Evolutionary conservation across 352 stramenopile species (phyloP), one percentile per base, ranked within the genome.

Genomic region (Phytophthora pini): DNA sequence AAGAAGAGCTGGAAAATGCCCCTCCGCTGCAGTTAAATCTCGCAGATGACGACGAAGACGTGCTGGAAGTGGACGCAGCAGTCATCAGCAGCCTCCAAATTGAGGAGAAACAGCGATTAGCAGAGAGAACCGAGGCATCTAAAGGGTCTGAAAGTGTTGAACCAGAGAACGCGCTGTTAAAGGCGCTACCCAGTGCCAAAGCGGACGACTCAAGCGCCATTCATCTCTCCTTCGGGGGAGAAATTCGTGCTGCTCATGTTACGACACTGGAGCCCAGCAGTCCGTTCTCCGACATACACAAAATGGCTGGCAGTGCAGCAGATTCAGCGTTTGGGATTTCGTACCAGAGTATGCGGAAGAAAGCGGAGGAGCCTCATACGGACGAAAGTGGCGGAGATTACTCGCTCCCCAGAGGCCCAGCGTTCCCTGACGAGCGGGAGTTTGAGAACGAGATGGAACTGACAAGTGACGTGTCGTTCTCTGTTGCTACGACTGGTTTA

Each of bases 281-380:
- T n/a, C 49, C 45, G 17, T 57, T 61, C 9, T 68, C 48, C 3
- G 54, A 76, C 24, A 54, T 68, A 27, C 49, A 70, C 39, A 73
- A 65, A 61, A 44, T 65, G 4, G 51, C 47, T 36, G 74, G 68
- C n/a, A 70, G 60, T 5, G 61, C 41, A 36, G 10, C 31, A 17
- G 65, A 65, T 6, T 44, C 50, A 7, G 66, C 38, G 17, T 92
- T 92, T 56, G 84, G 81, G 0, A 92, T 92, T 58, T 70, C 71
- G 3, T 92, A 92, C 49, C 76, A 85, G 38, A 89, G 50, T 27
- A 49, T 63, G 46, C 50, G 50, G 29, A 89, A 77, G 59, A 77
- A 74, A 17, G 13, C 22, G 24, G 12, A 53, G 4, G 48, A 62
- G 13, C 4, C 13, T 27, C 20, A 53, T 22, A 27, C 13, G 32